Conservation (phyloP, 495 filamentous ascomycete genomes). For the Physcia stellaris region DNA sequence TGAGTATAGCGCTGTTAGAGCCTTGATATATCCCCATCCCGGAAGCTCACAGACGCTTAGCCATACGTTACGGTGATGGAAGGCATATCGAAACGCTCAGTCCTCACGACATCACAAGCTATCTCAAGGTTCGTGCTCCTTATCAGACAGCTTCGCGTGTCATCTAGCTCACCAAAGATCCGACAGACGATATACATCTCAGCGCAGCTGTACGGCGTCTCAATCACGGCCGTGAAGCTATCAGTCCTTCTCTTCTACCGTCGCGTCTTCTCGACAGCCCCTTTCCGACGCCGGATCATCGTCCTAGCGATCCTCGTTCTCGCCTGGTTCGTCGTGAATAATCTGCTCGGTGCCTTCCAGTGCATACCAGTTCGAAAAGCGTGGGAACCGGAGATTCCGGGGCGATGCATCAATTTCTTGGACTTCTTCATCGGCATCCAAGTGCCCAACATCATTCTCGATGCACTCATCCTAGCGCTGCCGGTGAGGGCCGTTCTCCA, state of each 20-base stretch:
- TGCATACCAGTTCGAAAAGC: slow-evolving; percentile 7
- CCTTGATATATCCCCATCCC: not conserved
- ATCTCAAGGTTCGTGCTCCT: not conserved
- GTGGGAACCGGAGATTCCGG: not conserved
- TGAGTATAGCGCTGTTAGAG: not conserved
- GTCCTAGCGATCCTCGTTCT: slow-evolving; percentile 1
- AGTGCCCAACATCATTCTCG: not conserved
- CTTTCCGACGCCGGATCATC: slow-evolving; percentile 1
- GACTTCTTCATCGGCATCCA: not conserved
- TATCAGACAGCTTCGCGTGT: not conserved
- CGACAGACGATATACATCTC: not conserved
- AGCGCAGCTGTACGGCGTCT: slow-evolving; percentile 1
- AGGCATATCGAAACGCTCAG: not conserved
- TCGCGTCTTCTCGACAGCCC: not conserved
- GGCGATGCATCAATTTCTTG: not conserved
- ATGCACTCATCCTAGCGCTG: not conserved
- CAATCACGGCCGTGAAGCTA: slow-evolving; percentile 1
- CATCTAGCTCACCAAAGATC: no score
- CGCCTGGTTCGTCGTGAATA: slow-evolving; percentile 6
- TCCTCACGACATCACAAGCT: not conserved
- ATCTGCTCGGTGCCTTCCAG: slow-evolving; percentile 5
- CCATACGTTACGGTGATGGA: not conserved
- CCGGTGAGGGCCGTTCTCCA: slow-evolving; percentile 1
- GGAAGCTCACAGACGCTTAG: not conserved
- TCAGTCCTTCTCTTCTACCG: slow-evolving; percentile 6